Conservation (phyloP, 2,329 filamentous ascomycete genomes). For the Aureobasidium lini region DNA sequence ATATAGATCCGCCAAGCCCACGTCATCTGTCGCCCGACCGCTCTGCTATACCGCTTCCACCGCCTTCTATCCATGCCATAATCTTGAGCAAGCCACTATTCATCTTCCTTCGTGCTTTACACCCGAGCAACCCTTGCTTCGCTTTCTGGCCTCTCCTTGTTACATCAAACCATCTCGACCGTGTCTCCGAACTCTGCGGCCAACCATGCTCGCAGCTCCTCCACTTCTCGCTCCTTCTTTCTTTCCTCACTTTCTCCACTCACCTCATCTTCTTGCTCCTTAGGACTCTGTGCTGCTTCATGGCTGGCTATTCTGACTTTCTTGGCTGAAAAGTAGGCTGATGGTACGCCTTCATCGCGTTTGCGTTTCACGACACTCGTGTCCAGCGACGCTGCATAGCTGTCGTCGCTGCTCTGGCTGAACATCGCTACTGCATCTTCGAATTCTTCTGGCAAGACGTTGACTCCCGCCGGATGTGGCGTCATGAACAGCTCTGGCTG, state of each 20-base stretch:
- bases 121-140: not conserved
- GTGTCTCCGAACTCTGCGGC: slow-evolving; percentile 32
- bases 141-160: not conserved
- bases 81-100: not conserved
- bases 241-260: not conserved
- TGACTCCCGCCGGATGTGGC: not conserved
- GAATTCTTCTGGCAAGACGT: not conserved
- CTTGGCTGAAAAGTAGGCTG: not conserved
- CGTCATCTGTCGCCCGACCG: not conserved
- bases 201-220: slow-evolving; percentile 32
- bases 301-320: not conserved
- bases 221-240: slow-evolving; percentile 1
- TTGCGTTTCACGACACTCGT: not conserved
- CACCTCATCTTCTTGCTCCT: not conserved
- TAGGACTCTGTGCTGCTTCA: not conserved
- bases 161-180: slow-evolving; percentile 27
- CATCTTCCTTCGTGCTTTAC: not conserved
- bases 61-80: not conserved
- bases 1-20: slow-evolving; percentile 1
- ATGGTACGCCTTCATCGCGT: not conserved
- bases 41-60: not conserved
- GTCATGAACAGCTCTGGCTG: not conserved
- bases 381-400: not conserved
- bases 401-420: not conserved
- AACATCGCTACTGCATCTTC: not conserved